A percentile compares a stretch with the other conserved stretches of the same genome.
phyloP scores from a whole-genome alignment of 768 basidiomycete genomes.

The Royoungia palumana region DNA sequence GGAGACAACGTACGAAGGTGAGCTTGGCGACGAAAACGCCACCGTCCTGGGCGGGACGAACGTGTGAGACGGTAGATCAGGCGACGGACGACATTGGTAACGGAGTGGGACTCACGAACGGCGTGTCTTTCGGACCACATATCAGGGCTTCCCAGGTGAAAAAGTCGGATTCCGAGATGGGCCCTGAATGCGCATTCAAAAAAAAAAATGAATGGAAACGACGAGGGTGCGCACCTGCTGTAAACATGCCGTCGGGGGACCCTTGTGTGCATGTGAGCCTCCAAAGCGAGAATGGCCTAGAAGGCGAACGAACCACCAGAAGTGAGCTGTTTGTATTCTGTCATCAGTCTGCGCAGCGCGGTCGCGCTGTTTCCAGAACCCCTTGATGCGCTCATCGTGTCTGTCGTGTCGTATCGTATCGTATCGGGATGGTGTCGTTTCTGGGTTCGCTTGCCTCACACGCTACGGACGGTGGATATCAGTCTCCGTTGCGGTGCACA shows the following conservation, averaged over 20 bases:
- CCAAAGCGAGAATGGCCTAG: neutral
- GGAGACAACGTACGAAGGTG: slow-evolving; percentile 70
- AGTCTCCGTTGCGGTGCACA: no score
- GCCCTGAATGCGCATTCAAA: slow-evolving; percentile 46
- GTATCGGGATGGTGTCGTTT: no score
- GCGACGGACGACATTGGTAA: neutral
- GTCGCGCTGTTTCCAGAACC: slow-evolving; percentile 53
- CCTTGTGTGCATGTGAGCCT: slow-evolving; percentile 40
- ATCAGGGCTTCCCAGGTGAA: slow-evolving; percentile 97
- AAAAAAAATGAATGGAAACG: neutral
- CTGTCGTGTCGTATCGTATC: no score
- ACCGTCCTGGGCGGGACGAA: slow-evolving; percentile 62
- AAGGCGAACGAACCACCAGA: slow-evolving; percentile 52
- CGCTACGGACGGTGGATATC: no score
- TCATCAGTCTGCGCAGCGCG: slow-evolving; percentile 85
- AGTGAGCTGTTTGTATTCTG: slow-evolving; percentile 85
- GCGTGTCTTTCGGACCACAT: slow-evolving; percentile 90
- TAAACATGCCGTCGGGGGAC: slow-evolving; percentile 94
- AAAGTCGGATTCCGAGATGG: slow-evolving; percentile 88
- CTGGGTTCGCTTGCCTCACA: no score
- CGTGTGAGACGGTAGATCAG: no score
- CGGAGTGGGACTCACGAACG: slow-evolving; percentile 60
- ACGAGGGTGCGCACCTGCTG: slow-evolving; percentile 58
- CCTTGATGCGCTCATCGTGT: slow-evolving; percentile 51
- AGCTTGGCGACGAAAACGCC: slow-evolving; percentile 91